Base-by-base conservation (phyloP, 148 eudicot species). In the Cornus controversa region DNA sequence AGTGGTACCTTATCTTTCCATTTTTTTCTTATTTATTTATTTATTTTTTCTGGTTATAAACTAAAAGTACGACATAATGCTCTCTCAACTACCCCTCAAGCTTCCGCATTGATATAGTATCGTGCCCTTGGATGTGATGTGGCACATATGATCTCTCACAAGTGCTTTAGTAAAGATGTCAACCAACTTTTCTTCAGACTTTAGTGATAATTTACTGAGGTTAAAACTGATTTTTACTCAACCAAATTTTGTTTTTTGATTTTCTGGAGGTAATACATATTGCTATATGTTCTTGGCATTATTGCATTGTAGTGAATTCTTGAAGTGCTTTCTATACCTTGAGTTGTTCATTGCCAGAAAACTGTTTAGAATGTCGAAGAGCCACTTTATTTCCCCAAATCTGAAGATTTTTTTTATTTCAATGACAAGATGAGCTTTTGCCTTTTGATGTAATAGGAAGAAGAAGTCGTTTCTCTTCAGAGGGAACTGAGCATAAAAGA, bases 401-500 rank as follows among this genome's bases (percentile, higher is more conserved):
- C 64, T 50, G 24, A 60, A 3, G 4, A 1, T 22, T 1, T 60
- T 60, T 60, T 60, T 60, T 22, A 60, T 36, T 66, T 53, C 20
- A 24, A 34, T 63, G 34, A 73, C 40, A 6, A 40, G 45, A 73
- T 24, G 26, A 69, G 37, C 25, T 75, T 53, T 75, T 62, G 78
- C 24, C 40, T 71, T 67, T 80, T 62, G 69, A 29, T 76, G 77
- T 65, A 26, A 69, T 74, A 89, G 91, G 89, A 84, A 74, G 91
- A 86, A 57, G 92, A 84, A 81, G 81, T 79, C 9, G 78, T 80
- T 2, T 42, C 87, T 73, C 79, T 82, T 62, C 90, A 74, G 72
- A 84, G 79, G 80, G 88, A 87, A 72, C 82, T 47, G 42, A 84
- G 75, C 58, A 77, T 71, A 54, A 91, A 86, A 82, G 82, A 70